Evolutionary conservation across 2,329 filamentous ascomycete genomes (phyloP).

Genomic region (Pseudofabraea citricarpa): DNA sequence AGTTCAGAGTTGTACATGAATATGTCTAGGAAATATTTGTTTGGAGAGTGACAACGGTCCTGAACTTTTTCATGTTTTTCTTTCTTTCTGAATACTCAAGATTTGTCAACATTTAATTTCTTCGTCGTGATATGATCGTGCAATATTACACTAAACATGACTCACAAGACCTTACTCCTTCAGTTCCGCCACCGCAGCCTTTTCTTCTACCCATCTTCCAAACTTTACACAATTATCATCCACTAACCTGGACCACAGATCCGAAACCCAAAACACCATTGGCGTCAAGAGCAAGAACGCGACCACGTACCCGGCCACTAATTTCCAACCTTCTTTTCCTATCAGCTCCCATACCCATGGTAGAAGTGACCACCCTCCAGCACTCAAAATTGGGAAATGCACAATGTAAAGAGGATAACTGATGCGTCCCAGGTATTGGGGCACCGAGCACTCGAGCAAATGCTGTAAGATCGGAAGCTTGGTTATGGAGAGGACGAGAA

Average conservation of each 20-base stretch:
- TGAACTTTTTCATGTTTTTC: too few relatives aligned
- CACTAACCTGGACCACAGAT: slow-evolving; percentile 51
- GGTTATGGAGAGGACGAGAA: not conserved
- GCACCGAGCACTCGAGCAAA: slow-evolving; percentile 39
- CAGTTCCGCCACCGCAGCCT: too few relatives aligned
- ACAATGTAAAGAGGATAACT: slow-evolving; percentile 51
- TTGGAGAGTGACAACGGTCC: too few relatives aligned
- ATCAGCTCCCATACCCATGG: not conserved
- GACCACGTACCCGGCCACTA: slow-evolving; percentile 26
- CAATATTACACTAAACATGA: too few relatives aligned
- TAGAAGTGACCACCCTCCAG: not conserved
- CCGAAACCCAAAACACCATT: slow-evolving; percentile 42
- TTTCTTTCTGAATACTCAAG: too few relatives aligned
- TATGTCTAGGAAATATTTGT: too few relatives aligned
- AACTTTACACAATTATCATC: slow-evolving; percentile 43
- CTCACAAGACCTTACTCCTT: too few relatives aligned
- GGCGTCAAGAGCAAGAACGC: slow-evolving; percentile 35
- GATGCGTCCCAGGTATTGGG: slow-evolving; percentile 48
- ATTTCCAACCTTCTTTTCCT: slow-evolving; percentile 8
- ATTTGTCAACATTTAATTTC: too few relatives aligned
- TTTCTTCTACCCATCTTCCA: slow-evolving; percentile 42
- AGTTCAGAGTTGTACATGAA: too few relatives aligned
- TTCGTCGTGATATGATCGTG: too few relatives aligned
- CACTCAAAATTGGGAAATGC: slow-evolving; percentile 42
- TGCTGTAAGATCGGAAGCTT: slow-evolving; percentile 22